Conservation (phyloP, 345 rosid genomes). For the Syzygium aqueum region DNA sequence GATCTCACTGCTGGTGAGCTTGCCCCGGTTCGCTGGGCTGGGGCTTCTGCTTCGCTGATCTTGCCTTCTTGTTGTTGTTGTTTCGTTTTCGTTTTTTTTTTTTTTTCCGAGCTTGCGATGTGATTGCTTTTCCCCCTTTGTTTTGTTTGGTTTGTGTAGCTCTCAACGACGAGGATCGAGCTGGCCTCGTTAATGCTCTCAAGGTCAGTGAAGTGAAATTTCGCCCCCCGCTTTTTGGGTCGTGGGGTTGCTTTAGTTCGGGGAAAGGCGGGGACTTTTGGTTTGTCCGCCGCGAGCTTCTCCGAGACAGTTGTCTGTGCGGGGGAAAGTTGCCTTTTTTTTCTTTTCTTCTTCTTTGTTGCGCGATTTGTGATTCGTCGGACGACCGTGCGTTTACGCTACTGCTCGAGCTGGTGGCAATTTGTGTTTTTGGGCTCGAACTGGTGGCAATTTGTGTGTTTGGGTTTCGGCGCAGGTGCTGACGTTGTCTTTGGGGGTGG, state of each 20-base stretch:
- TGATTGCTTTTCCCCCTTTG: not conserved
- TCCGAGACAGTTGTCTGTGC: not conserved
- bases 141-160: conserved; percentile 21
- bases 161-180: conserved; percentile 61
- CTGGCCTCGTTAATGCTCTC: conserved; percentile 69
- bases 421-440: no score
- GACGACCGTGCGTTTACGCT: not conserved
- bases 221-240: not conserved
- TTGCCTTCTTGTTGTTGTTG: not conserved
- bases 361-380: not conserved
- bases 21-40: not conserved
- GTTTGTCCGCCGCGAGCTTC: not conserved
- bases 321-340: not conserved
- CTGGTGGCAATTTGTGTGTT: not conserved
- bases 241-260: not conserved
- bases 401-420: not conserved
- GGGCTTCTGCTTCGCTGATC: not conserved
- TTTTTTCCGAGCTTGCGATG: not conserved
- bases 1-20: conserved; percentile 64
- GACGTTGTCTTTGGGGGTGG: not conserved
- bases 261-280: not conserved
- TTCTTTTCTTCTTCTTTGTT: fast-evolving
- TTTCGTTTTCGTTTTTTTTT: no score
- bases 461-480: not conserved
- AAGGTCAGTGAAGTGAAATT: conserved; percentile 39